Base-by-base conservation (phyloP, 129 eudicot genomes). In the Escallonia rubra region DNA sequence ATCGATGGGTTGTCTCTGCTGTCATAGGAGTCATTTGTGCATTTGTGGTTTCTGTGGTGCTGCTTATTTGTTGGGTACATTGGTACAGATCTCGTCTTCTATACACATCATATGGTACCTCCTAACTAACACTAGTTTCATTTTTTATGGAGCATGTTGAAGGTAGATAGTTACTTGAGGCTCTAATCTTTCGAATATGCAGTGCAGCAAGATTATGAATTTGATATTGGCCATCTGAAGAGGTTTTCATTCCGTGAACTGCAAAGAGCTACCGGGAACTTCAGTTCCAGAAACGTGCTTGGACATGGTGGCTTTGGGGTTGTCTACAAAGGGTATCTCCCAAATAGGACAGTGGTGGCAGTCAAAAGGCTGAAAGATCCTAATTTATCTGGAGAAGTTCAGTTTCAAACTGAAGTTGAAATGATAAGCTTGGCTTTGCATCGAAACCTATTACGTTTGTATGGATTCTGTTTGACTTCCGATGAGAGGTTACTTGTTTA, bases 221-320 rank as follows among this genome's bases (percentile, higher is more conserved):
- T 88, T 57, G 74, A 81, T 14, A 84, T 86, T 16, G 96, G 96
- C 47, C 91, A 88, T 74, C 70, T 92, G 39, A 82, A 82, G 75
- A 80, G 98, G 77, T 92, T 92, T 77, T 74, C 96, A 4, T 71
- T 83, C 56, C 98, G 91, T 42, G 98, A 92, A 67, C 67, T 92
- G 66, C 96, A 92, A 86, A 74, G 67, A 50, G 97, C 97, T n/a
- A 94, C 99, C 0, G 71, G 87, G 46, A 89, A 87, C 59, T 94
- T 94, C 69, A 89, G 76, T 71, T 76, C 91, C 64, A 94, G 79
- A 72, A 94, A 94, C 72, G 79, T 94, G 38, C 70, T 94, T 43
- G 99, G 99, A 7, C 88, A 79, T 66, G 99, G 99, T 62, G 99
- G 99, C 56, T 94, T 86, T 79, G 99, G 99, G 53, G 89, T 89